Base-by-base conservation (phyloP, 2,329 filamentous ascomycete genomes). In the Aphanocladium album region DNA sequence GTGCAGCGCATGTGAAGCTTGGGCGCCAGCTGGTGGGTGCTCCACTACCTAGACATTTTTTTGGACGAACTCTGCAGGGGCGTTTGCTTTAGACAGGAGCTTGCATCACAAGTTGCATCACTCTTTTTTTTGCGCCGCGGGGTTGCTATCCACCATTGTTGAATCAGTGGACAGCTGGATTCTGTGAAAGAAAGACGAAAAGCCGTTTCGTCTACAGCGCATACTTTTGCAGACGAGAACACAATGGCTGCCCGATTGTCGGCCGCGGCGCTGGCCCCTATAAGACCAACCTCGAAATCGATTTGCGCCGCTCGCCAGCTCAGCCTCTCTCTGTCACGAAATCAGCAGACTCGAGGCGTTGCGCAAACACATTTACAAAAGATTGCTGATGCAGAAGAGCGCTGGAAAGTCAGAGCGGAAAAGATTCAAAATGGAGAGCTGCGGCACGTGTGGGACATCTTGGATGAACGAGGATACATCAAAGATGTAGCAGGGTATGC, bases 401-500 rank as follows among this genome's bases (percentile, higher is more conserved):
- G 75, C 21, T 89, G 86, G 85, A 66, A 75, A 17, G 63, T 72
- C 50, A 72, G 73, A 56, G 82, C 83, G 3, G 61, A 73, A 39
- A 67, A 70, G 61, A 85, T 88, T 49, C 50, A 76, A 55, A 71
- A 73, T 1, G 85, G 86, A 49, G 73, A 82, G 65, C 60, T 72
- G 52, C 76, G 76, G 49, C 77, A 84, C 64, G 80, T 88, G 57
- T 85, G 89, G 75, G 82, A 84, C 57, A 67, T 88, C 19, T 78
- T 95, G 14, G 83, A 90, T 66, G 86, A 89, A 72, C 80, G 90
- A 67, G 90, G 89, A 47, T 86, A 84, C 64, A 78, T 93, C 63
- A 90, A 93, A 68, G 85, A 90, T 64, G 79, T 89, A 37, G 88
- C 89, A 65, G 90, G 89, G 88, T 91, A 78, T 65, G 82, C 27